phyloP scores from a whole-genome alignment of 768 basidiomycete genomes.

The Tricholoma sp. region DNA sequence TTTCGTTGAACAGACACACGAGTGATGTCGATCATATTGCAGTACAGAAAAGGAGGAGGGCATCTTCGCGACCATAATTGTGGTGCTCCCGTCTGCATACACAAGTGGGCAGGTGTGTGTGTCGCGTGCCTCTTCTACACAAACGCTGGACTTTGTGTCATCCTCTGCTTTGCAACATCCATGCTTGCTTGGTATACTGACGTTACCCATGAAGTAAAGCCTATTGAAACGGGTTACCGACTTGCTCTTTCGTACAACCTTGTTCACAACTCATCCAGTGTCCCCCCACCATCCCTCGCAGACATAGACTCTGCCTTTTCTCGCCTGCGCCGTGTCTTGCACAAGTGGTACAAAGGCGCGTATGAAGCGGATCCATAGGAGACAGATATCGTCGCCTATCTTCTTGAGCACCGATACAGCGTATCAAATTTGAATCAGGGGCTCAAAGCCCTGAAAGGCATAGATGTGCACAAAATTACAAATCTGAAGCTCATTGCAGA shows the following conservation, averaged over 20 bases:
- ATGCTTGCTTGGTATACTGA: constrained; percentile 51
- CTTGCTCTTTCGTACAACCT: constrained; percentile 49
- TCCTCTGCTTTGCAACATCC: constrained; percentile 21
- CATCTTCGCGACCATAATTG: constrained; percentile 35
- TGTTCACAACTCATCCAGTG: constrained; percentile 31
- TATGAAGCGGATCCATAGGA: constrained; percentile 13
- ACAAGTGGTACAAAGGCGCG: constrained; percentile 29
- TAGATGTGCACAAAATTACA: constrained; percentile 14
- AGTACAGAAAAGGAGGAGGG: background rate
- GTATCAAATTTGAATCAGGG: constrained; percentile 18
- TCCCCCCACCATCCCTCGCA: constrained; percentile 23
- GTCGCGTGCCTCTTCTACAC: constrained; percentile 24
- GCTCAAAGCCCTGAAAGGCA: constrained; percentile 9
- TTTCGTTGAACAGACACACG: background rate
- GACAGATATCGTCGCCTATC: constrained; percentile 20
- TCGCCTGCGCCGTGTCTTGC: constrained; percentile 26
- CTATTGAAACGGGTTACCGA: constrained; percentile 32
- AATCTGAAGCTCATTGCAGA: constrained; percentile 7
- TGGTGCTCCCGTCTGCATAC: constrained; percentile 42
- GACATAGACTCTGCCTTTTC: constrained; percentile 15
- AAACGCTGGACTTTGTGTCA: no score
- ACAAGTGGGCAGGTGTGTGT: constrained; percentile 41
- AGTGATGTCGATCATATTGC: background rate
- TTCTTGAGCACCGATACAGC: constrained; percentile 30
- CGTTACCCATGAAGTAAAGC: constrained; percentile 43